phyloP scores from a whole-genome alignment of 352 stramenopile genomes.

The Halophytophthora batemanensis region DNA sequence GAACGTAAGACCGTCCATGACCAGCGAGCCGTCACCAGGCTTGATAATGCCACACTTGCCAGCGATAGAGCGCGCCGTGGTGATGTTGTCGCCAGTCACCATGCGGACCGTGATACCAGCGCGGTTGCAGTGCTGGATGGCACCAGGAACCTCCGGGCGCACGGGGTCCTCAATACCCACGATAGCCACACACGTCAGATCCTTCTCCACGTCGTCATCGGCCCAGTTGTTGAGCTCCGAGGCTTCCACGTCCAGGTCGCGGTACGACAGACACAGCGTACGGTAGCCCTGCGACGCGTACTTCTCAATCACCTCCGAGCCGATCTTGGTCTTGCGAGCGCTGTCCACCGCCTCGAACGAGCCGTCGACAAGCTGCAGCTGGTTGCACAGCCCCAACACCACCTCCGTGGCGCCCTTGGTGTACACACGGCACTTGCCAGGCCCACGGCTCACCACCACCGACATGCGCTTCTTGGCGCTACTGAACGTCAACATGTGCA shows the following conservation, averaged over 20 bases:
- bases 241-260: conserved; percentile 46
- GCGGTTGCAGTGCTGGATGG: conserved; percentile 39
- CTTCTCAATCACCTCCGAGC: conserved; percentile 61
- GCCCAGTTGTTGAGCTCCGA: conserved; percentile 29
- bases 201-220: conserved; percentile 65
- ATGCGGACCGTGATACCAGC: conserved; percentile 57
- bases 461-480: conserved; percentile 74
- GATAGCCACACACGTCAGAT: conserved; percentile 46
- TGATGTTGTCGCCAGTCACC: conserved; percentile 61
- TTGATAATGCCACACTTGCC: conserved; percentile 51
- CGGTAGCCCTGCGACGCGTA: conserved; percentile 72
- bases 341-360: conserved; percentile 27
- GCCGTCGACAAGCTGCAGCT: conserved; percentile 44
- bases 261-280: conserved; percentile 80
- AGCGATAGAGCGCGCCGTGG: conserved; percentile 46
- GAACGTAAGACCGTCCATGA: conserved; percentile 63
- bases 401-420: conserved; percentile 63
- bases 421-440: conserved; percentile 47
- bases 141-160: conserved; percentile 39
- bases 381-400: conserved; percentile 45
- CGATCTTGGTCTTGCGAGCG: conserved; percentile 33
- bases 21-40: conserved; percentile 40
- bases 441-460: conserved; percentile 45
- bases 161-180: conserved; percentile 56
- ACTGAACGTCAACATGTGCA: conserved; percentile 66